Conservation (phyloP, 192 early-diverging fungal genomes). For the Kappamyces sp. region DNA sequence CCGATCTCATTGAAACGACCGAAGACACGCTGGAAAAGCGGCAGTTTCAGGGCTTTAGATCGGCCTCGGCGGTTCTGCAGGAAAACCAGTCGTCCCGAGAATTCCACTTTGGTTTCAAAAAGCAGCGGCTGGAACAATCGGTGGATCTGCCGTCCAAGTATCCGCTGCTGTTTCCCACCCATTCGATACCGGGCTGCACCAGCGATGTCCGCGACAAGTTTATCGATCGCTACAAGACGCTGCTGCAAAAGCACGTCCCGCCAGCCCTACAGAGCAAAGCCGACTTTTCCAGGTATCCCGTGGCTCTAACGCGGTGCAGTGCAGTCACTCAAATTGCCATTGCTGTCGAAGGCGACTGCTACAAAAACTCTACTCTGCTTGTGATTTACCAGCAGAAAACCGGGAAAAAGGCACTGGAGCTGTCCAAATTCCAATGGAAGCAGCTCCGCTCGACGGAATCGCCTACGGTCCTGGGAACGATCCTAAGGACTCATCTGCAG, state of each 20-base stretch:
- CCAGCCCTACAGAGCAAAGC: too few species aligned
- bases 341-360: not conserved
- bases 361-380: not conserved
- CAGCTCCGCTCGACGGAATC: too few species aligned
- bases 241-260: too few species aligned
- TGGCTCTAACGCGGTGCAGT: too few species aligned
- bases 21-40: not conserved
- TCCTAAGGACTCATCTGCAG: too few species aligned
- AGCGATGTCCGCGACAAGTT: not conserved
- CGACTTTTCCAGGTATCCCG: too few species aligned
- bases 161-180: not conserved
- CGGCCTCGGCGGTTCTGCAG: not conserved
- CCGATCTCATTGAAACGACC: not conserved
- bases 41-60: constrained; percentile 1
- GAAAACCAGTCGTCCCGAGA: too few species aligned
- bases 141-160: constrained; percentile 1
- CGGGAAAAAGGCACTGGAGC: too few species aligned
- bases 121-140: not conserved
- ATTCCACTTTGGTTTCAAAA: not conserved
- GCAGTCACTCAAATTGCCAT: not conserved
- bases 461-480: too few species aligned
- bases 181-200: constrained; percentile 4
- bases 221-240: too few species aligned
- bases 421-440: too few species aligned
- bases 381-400: constrained; percentile 11